Evolutionary conservation across 768 basidiomycete genomes (phyloP).

Genomic region (Auricularia cornea): DNA sequence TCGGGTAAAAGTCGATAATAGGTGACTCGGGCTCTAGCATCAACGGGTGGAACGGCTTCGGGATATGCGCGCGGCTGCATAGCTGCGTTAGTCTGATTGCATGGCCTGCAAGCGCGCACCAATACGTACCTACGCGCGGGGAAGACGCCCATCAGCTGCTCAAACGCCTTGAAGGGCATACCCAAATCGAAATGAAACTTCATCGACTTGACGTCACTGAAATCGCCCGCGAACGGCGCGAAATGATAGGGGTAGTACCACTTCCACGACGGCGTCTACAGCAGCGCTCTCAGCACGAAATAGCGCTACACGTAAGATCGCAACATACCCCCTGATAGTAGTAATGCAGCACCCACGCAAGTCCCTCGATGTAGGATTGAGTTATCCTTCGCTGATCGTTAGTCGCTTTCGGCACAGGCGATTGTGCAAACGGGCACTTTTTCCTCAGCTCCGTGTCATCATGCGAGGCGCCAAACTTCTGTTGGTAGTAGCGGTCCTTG

Average conservation of each 20-base stretch:
- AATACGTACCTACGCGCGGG: conserved; percentile 72
- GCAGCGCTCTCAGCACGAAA: conserved; percentile 10
- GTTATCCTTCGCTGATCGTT: conserved; percentile 49
- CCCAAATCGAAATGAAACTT: conserved; percentile 58
- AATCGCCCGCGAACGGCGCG: conserved; percentile 95
- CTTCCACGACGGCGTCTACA: conserved; percentile 86
- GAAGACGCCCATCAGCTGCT: conserved; percentile 97
- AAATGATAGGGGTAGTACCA: conserved; percentile 99
- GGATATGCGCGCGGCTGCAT: conserved; percentile 78
- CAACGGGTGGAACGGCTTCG: conserved; percentile 71
- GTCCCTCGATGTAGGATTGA: conserved; percentile 81
- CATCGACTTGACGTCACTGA: conserved; percentile 69
- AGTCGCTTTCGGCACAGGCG: conserved; percentile 1
- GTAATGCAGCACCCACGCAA: conserved; percentile 93
- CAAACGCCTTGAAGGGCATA: conserved; percentile 87
- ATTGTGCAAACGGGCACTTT: conserved; percentile 39
- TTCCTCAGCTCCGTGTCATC: conserved; percentile 66
- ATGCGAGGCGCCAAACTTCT: conserved; percentile 78
- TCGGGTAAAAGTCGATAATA: conserved; percentile 93
- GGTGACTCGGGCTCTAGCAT: conserved; percentile 86
- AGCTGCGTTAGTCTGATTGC: conserved; percentile 1
- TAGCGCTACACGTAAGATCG: neutral
- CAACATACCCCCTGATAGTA: conserved; percentile 91
- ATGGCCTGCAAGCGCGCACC: neutral
- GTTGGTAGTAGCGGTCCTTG: conserved; percentile 85